These are phyloP conservation scores for Coemansia sp. DNA, from an alignment of 192 early-diverging fungal species.

Conservation along the genomic window DNA sequence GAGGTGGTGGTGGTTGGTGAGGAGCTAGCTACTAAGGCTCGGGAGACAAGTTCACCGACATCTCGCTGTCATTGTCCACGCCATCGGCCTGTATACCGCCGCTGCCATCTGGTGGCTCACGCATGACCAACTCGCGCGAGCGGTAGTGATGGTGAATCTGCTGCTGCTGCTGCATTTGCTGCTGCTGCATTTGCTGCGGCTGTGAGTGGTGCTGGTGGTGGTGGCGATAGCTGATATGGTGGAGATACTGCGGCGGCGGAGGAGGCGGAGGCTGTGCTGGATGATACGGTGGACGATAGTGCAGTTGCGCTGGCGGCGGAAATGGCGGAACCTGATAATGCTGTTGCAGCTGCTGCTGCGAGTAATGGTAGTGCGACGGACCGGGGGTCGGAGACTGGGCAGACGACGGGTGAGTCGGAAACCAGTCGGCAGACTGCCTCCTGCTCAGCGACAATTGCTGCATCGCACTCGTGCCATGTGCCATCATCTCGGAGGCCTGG, in stretches of 20 bases:
- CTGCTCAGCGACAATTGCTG: not conserved
- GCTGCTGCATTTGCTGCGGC: too few relatives aligned
- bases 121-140: not conserved
- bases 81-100: slow-evolving; percentile 1
- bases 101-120: not conserved
- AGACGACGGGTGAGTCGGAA: not conserved
- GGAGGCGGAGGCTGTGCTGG: not conserved
- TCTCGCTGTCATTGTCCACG: slow-evolving; percentile 46
- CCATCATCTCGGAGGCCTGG: not conserved
- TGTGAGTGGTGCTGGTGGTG: slow-evolving; percentile 1
- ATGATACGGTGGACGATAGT: not conserved
- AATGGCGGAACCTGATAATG: slow-evolving; percentile 4
- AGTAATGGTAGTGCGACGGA: slow-evolving; percentile 10
- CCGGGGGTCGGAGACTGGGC: slow-evolving; percentile 7
- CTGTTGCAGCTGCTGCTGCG: slow-evolving; percentile 8
- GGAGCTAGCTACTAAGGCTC: slow-evolving; percentile 22
- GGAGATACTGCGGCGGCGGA: not conserved
- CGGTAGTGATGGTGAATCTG: not conserved
- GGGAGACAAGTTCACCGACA: slow-evolving; percentile 43
- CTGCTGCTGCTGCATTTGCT: slow-evolving; percentile 18
- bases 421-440: slow-evolving; percentile 12
- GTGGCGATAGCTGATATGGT: not conserved
- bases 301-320: slow-evolving; percentile 12
- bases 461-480: not conserved
- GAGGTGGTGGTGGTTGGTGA: too few relatives aligned